Evolutionary conservation across 768 basidiomycete genomes (phyloP).

Genomic region (Psilocybe cyanescens): DNA sequence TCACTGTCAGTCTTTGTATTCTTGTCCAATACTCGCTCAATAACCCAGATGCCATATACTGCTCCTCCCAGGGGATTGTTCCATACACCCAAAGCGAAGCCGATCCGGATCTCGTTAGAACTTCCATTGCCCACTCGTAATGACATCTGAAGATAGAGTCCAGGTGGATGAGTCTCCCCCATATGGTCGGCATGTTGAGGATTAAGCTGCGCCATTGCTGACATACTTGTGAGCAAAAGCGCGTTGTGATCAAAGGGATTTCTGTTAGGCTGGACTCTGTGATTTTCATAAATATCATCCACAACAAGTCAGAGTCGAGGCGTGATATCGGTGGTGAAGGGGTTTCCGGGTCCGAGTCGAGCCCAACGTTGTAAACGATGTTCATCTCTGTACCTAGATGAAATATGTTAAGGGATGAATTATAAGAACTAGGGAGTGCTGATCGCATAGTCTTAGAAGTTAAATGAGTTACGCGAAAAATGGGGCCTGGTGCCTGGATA

Average conservation of each 20-base stretch:
- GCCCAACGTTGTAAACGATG: too few relatives aligned
- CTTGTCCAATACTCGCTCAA: background rate
- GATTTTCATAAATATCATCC: background rate
- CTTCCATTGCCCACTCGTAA: background rate
- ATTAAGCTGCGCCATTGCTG: conserved; percentile 3
- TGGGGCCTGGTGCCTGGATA: too few relatives aligned
- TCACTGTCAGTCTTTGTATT: background rate
- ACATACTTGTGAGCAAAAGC: conserved; percentile 10
- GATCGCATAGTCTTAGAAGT: too few relatives aligned
- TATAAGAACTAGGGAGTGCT: too few relatives aligned
- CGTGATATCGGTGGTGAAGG: background rate
- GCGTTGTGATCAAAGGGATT: background rate
- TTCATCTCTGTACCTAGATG: too few relatives aligned
- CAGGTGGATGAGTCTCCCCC: conserved; percentile 4
- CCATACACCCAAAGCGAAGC: background rate
- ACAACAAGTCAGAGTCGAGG: background rate
- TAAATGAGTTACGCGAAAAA: too few relatives aligned
- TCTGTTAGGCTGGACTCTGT: background rate
- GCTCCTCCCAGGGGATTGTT: background rate
- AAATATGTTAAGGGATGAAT: too few relatives aligned
- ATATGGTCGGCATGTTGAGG: background rate
- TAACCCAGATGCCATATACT: background rate
- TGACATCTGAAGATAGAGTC: background rate
- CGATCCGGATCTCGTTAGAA: background rate
- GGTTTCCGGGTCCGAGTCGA: too few relatives aligned